phyloP scores from a whole-genome alignment of 345 rosid genomes.

The Euphorbia tirucalli region DNA sequence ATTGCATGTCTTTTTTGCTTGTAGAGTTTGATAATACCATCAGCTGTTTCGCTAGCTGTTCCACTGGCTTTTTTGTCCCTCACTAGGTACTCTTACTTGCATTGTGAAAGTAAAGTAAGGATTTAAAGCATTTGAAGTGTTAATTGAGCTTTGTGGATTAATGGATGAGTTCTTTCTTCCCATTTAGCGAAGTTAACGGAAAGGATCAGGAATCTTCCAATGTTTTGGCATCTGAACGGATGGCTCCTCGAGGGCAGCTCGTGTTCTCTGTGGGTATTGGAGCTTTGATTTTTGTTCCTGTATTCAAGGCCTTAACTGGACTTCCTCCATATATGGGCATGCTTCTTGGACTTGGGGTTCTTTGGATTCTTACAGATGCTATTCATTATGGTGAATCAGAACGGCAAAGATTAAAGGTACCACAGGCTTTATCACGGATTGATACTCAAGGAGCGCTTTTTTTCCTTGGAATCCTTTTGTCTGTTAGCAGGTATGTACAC shows the following conservation, averaged over 20 bases:
- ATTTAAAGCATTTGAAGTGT: conserved; percentile 8
- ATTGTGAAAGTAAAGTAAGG: conserved; percentile 8
- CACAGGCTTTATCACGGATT: conserved; percentile 88
- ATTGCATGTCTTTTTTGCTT: conserved; percentile 18
- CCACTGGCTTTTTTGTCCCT: conserved; percentile 85
- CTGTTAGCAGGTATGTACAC: conserved; percentile 70
- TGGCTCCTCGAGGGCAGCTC: conserved; percentile 92
- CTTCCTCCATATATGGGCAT: conserved; percentile 97
- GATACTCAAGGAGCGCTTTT: conserved; percentile 93
- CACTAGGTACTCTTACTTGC: conserved; percentile 64
- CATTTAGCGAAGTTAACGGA: conserved; percentile 78
- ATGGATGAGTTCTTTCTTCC: conserved; percentile 28
- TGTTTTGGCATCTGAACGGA: conserved; percentile 77
- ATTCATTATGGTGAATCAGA: conserved; percentile 94
- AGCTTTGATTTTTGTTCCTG: conserved; percentile 85
- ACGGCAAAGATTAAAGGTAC: conserved; percentile 84
- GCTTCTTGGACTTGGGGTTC: conserved; percentile 92
- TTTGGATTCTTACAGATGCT: conserved; percentile 94
- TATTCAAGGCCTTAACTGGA: conserved; percentile 89
- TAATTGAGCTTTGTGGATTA: conserved; percentile 13
- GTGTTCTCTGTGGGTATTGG: conserved; percentile 85
- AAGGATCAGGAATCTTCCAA: conserved; percentile 59
- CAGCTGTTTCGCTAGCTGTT: conserved; percentile 74
- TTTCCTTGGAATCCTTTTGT: conserved; percentile 91
- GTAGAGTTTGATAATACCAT: conserved; percentile 71